Evolutionary conservation across 1,284 basidiomycete genomes (phyloP).

Genomic region (Neonothopanus nambi): DNA sequence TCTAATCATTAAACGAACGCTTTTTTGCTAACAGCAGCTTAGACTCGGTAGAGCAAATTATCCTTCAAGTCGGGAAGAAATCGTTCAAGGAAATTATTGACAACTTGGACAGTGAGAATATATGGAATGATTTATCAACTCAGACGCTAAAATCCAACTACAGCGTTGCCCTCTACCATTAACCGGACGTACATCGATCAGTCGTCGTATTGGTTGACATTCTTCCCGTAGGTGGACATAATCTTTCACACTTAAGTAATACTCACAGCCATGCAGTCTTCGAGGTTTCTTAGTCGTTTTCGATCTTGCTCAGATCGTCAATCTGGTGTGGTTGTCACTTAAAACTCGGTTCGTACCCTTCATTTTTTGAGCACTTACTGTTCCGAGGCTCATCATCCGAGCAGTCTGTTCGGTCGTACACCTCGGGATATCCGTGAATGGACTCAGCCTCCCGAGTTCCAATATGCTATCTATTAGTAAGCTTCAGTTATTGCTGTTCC

Average conservation of each 20-base stretch:
- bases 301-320: slow-evolving; percentile 94
- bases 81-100: slow-evolving; percentile 69
- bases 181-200: slow-evolving; percentile 83
- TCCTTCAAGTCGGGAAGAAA: slow-evolving; percentile 70
- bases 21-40: slow-evolving; percentile 8
- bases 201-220: slow-evolving; percentile 91
- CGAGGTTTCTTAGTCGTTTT: slow-evolving; percentile 94
- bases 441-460: slow-evolving; percentile 93
- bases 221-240: slow-evolving; percentile 73
- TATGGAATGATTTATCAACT: slow-evolving; percentile 6
- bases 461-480: slow-evolving; percentile 88
- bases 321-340: slow-evolving; percentile 84
- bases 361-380: not conserved
- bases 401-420: slow-evolving; percentile 88
- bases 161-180: slow-evolving; percentile 72
- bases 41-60: slow-evolving; percentile 69
- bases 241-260: not conserved
- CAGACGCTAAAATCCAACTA: not conserved
- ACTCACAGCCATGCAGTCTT: slow-evolving; percentile 48
- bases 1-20: not conserved
- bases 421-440: slow-evolving; percentile 95
- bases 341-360: slow-evolving; percentile 49
- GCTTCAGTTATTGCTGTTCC: slow-evolving; percentile 27
- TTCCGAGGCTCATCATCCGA: not conserved
- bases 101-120: slow-evolving; percentile 59